Evolutionary conservation across 169 alveolate genomes (phyloP).

Genomic region (Plasmodium berghei): DNA sequence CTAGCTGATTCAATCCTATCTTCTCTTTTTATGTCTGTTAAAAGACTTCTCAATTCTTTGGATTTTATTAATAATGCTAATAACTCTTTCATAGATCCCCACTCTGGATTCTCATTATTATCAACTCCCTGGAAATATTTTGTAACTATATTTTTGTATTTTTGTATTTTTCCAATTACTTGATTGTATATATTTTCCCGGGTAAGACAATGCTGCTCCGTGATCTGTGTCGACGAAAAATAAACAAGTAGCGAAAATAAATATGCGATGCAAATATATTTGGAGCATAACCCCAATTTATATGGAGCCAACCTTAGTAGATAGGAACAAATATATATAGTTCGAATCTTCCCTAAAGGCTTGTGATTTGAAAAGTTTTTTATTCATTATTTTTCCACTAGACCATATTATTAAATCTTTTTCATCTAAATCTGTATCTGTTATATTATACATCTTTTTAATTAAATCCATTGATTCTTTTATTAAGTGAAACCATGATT

Average conservation of each 20-base stretch:
- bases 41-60: constrained; percentile 7
- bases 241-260: constrained; percentile 6
- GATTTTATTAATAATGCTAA: constrained; percentile 20
- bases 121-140: constrained; percentile 2
- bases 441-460: constrained; percentile 14
- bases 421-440: constrained; percentile 4
- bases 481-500: constrained; percentile 19
- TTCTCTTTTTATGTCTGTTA: constrained; percentile 9
- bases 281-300: not conserved
- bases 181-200: constrained; percentile 11
- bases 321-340: constrained; percentile 13
- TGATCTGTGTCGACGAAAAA: not conserved
- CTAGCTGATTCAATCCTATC: constrained; percentile 27
- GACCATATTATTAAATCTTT: constrained; percentile 32
- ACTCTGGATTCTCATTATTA: constrained; percentile 10
- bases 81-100: constrained; percentile 20
- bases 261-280: not conserved
- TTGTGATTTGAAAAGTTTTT: constrained; percentile 13
- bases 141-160: constrained; percentile 11
- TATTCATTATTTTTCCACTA: constrained; percentile 30
- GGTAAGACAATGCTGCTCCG: constrained; percentile 14
- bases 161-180: not conserved
- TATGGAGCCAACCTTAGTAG: constrained; percentile 3
- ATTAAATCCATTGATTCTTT: constrained; percentile 33
- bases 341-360: constrained; percentile 4